Percentiles rank a stretch among this genome's conserved stretches.
Evolutionary conservation across 2,329 filamentous ascomycete genomes (phyloP).

Genomic region (Ophiostoma tasmaniense): DNA sequence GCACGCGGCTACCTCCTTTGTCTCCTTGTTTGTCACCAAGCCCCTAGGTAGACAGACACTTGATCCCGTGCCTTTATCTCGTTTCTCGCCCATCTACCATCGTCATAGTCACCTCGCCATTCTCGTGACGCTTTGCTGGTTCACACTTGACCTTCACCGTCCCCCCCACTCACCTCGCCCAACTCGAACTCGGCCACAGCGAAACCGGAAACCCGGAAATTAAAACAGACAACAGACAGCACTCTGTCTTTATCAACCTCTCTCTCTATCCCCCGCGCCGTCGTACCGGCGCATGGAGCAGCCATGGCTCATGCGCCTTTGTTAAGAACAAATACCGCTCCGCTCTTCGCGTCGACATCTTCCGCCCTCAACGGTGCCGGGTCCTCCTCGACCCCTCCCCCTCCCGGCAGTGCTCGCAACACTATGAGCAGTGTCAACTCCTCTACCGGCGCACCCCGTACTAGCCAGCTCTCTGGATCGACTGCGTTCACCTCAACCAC

Average conservation of each 20-base stretch:
- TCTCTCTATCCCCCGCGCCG: neutral
- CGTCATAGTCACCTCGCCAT: neutral
- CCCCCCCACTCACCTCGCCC: neutral
- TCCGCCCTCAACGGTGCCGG: conserved; percentile 39
- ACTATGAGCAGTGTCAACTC: conserved; percentile 39
- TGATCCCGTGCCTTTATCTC: neutral
- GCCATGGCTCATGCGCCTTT: conserved; percentile 53
- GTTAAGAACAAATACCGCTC: conserved; percentile 50
- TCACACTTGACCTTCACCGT: neutral
- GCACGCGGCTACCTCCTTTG: conserved; percentile 8
- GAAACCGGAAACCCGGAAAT: neutral
- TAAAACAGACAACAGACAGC: neutral
- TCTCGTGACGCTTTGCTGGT: neutral
- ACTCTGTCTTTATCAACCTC: neutral
- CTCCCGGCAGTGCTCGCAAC: conserved; percentile 25
- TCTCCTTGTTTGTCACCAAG: neutral
- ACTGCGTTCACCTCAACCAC: conserved; percentile 47
- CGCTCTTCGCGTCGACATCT: conserved; percentile 39
- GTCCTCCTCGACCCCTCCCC: conserved; percentile 22
- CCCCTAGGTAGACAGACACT: neutral
- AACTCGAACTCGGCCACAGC: neutral
- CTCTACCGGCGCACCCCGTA: conserved; percentile 36
- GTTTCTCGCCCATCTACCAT: neutral
- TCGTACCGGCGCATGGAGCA: conserved; percentile 34
- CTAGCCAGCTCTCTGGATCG: conserved; percentile 55